Evolutionary conservation across 106 monocot species (phyloP), one percentile per base, ranked within the genome.

Genomic region (Phalaenopsis equestris): DNA sequence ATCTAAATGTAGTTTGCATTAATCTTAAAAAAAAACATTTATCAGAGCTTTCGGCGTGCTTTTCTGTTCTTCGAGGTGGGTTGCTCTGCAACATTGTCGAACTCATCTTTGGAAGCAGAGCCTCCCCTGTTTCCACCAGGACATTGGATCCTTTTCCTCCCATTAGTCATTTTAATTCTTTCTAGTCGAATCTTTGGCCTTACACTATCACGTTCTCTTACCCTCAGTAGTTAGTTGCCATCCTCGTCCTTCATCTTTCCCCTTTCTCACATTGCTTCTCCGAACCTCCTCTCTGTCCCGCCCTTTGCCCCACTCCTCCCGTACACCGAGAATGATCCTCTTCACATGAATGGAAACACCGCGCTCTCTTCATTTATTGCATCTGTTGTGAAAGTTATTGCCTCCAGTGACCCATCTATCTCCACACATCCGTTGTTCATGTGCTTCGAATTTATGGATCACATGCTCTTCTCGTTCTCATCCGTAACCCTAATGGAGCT

Each of bases 321-420:
- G 52, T 52, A 12, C 52, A 14, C 52, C 39, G 30, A 72, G 72
- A 72, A 72, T 72, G 15, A 38, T 38, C 42, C 76, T 30, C 10
- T 49, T 76, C 76, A 76, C 76, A 76, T 30, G 76, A 76, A 45
- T 42, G 7, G 8, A 7, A 49, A 49, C 41, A 52, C 49, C 21
- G 12, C 76, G 30, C 76, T 24, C 76, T 49, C 52, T 24, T 23
- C 76, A 76, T 76, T 76, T 76, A 76, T 48, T 76, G 21, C 75
- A 17, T 75, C 75, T 4, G 47, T 48, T 48, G 41, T 48, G 15
- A 11, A 75, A 75, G 23, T 42, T 19, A 75, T 39, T 72, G 10
- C 72, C 72, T 16, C 72, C 72, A 52, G 14, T 15, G 52, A 12
- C 39, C 2, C 38, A 3, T 38, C 38, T 39, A 41, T 72, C 38